Evolutionary conservation across 257 asterid species (phyloP).

Genomic region (Ehretia macrophylla): DNA sequence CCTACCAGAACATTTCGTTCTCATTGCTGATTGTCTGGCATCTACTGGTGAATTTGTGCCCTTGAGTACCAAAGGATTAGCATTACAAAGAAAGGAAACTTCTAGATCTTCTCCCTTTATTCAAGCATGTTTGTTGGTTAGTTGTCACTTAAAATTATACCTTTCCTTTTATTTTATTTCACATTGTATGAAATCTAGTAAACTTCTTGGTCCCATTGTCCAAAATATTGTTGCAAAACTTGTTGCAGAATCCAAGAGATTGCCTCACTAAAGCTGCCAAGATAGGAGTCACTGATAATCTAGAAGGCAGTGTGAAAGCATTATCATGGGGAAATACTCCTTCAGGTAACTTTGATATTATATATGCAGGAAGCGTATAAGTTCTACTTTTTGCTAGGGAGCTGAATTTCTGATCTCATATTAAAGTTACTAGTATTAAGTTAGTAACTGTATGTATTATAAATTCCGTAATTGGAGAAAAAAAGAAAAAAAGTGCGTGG

Average conservation of each 20-base stretch:
- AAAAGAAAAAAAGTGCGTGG: too few relatives aligned
- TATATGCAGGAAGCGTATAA: conserved; percentile 58
- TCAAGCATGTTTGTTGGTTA: conserved; percentile 80
- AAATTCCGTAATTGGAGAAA: too few relatives aligned
- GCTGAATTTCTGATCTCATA: background rate
- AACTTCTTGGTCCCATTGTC: background rate
- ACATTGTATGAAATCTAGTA: background rate
- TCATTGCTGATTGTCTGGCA: conserved; percentile 75
- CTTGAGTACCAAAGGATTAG: conserved; percentile 66
- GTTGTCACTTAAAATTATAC: conserved; percentile 22
- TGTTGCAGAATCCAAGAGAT: conserved; percentile 69
- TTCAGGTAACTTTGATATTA: conserved; percentile 52
- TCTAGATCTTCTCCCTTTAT: conserved; percentile 56
- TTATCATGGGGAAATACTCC: conserved; percentile 89
- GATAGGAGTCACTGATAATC: conserved; percentile 54
- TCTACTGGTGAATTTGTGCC: conserved; percentile 78
- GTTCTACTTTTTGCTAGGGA: background rate
- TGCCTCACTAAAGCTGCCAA: conserved; percentile 70
- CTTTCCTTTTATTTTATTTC: conserved; percentile 5
- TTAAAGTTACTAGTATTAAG: too few relatives aligned
- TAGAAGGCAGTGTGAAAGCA: conserved; percentile 76
- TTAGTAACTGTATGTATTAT: too few relatives aligned
- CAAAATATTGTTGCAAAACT: conserved; percentile 17
- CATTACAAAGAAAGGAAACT: conserved; percentile 67
- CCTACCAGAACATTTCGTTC: conserved; percentile 70